A percentile compares a stretch with the other conserved stretches of the same genome.
Evolutionary conservation across 768 basidiomycete genomes (phyloP).

Genomic region (Termitomyces sp.): DNA sequence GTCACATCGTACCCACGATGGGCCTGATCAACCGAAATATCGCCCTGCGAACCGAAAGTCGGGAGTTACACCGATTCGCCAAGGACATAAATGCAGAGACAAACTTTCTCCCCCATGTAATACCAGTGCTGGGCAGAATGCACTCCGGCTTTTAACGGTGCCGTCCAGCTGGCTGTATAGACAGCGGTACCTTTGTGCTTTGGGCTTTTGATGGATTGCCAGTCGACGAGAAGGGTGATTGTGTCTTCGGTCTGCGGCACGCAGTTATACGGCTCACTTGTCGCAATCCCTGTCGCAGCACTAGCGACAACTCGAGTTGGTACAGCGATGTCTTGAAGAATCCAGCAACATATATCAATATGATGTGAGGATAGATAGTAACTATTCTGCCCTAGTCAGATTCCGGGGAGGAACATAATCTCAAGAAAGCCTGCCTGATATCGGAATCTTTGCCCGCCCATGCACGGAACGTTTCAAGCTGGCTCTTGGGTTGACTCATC

Average conservation of each 20-base stretch:
- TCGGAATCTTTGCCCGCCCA: conserved; percentile 96
- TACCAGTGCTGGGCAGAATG: conserved; percentile 93
- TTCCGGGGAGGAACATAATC: neutral
- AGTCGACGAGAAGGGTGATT: conserved; percentile 91
- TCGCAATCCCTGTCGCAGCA: conserved; percentile 88
- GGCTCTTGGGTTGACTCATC: conserved; percentile 97
- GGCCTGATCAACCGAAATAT: conserved; percentile 89
- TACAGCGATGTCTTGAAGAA: conserved; percentile 67
- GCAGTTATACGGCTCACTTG: conserved; percentile 83
- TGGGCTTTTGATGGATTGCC: conserved; percentile 74
- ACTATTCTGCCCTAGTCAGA: conserved; percentile 30
- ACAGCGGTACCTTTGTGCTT: conserved; percentile 82
- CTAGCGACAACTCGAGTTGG: conserved; percentile 87
- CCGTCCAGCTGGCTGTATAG: conserved; percentile 94
- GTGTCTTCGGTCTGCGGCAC: conserved; percentile 88
- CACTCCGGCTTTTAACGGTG: conserved; percentile 83
- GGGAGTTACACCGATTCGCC: neutral
- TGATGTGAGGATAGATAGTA: conserved; percentile 96
- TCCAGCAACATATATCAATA: conserved; percentile 87
- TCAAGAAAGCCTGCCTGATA: conserved; percentile 51
- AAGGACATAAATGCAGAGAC: conserved; percentile 4
- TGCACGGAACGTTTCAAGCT: conserved; percentile 89
- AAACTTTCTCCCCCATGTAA: conserved; percentile 88
- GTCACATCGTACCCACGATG: conserved; percentile 92
- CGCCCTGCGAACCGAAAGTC: conserved; percentile 50